Conservation (phyloP, 2,329 filamentous ascomycete species). For the Alternaria rosae region DNA sequence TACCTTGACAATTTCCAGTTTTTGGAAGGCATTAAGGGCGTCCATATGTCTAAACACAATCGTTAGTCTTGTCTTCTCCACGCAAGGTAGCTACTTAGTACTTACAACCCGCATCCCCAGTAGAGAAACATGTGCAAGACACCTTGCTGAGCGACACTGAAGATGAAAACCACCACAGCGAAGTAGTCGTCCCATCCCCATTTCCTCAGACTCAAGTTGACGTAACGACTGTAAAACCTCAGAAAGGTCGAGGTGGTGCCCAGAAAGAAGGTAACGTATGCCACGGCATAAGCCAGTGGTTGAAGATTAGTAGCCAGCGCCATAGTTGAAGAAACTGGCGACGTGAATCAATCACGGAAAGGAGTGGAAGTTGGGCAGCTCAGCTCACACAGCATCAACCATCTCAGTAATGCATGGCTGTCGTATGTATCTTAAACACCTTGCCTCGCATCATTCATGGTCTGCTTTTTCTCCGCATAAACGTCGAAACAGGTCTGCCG, state of each 20-base stretch:
- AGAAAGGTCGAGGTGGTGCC: slow-evolving; percentile 22
- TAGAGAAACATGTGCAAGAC: slow-evolving; percentile 33
- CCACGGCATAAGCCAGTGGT: slow-evolving; percentile 28
- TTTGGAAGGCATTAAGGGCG: slow-evolving; percentile 1
- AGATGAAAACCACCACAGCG: slow-evolving; percentile 18
- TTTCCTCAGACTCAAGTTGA: slow-evolving; percentile 17
- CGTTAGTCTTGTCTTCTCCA: background rate
- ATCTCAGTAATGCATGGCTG: slow-evolving; percentile 2
- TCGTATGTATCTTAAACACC: slow-evolving; percentile 1
- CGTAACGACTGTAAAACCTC: slow-evolving; percentile 24
- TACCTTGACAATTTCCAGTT: slow-evolving; percentile 7
- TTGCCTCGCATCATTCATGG: background rate
- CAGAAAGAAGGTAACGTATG: slow-evolving; percentile 24
- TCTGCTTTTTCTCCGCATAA: slow-evolving; percentile 1
- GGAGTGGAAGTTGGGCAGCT: slow-evolving; percentile 5
- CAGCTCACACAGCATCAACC: slow-evolving; percentile 4
- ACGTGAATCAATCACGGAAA: slow-evolving; percentile 5
- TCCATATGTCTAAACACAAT: background rate
- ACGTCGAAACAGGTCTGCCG: background rate
- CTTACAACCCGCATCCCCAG: slow-evolving; percentile 32
- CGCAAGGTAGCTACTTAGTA: background rate
- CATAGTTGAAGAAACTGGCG: slow-evolving; percentile 14
- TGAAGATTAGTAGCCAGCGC: slow-evolving; percentile 19
- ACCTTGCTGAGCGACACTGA: slow-evolving; percentile 26
- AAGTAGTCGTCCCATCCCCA: slow-evolving; percentile 30